A percentile compares a stretch with the other conserved stretches of the same genome.
These are phyloP conservation scores for Mycena venus DNA, from an alignment of 768 basidiomycete genomes.

Conservation along the genomic window DNA sequence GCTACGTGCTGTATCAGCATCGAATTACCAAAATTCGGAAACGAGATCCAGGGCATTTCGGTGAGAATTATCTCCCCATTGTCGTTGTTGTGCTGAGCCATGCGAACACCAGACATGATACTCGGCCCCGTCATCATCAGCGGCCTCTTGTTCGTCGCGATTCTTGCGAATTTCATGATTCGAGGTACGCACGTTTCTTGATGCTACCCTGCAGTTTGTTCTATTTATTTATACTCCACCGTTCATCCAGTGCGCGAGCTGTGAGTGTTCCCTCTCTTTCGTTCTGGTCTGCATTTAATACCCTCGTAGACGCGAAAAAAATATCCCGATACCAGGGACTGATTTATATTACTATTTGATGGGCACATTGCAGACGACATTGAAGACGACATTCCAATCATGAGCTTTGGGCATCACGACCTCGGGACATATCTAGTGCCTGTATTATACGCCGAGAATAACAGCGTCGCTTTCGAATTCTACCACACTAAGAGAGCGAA, in stretches of 20 bases:
- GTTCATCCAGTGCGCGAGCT: conserved; percentile 66
- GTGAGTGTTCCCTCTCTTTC: conserved; percentile 52
- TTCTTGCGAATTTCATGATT: conserved; percentile 89
- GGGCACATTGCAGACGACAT: neutral
- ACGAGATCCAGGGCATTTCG: conserved; percentile 91
- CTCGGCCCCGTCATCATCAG: conserved; percentile 89
- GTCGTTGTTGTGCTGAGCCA: neutral
- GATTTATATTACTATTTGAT: conserved; percentile 30
- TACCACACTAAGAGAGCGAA: no score
- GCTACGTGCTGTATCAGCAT: conserved; percentile 87
- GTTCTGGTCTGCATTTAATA: neutral
- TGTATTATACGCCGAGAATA: no score
- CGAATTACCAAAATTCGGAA: conserved; percentile 92
- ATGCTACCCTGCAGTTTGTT: neutral
- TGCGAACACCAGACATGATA: conserved; percentile 72
- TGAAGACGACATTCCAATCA: neutral
- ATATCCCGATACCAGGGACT: conserved; percentile 50
- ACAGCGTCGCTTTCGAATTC: no score
- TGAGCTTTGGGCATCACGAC: no score
- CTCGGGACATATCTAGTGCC: no score
- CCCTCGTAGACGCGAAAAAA: conserved; percentile 46
- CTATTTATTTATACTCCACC: conserved; percentile 4
- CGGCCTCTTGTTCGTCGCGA: conserved; percentile 85
- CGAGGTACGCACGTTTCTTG: conserved; percentile 68
- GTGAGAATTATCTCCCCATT: conserved; percentile 58